These are phyloP conservation scores for Apiotrichum gracile DNA, from an alignment of 1,284 basidiomycete genomes.

Conservation along the genomic window DNA sequence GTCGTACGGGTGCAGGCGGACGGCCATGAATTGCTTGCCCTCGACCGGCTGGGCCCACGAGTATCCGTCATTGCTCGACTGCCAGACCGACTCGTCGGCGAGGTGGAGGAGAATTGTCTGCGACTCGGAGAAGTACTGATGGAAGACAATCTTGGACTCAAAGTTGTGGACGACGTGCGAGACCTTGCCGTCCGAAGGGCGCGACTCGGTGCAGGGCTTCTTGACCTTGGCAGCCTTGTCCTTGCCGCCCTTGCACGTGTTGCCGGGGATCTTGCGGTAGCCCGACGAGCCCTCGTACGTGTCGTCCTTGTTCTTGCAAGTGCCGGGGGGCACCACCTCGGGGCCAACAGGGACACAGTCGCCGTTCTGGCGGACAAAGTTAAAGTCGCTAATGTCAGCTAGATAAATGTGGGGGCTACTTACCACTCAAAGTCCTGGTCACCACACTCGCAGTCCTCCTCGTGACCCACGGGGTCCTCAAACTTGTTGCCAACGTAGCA, in stretches of 20 bases:
- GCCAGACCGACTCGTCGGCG: slow-evolving; percentile 73
- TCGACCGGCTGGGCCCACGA: slow-evolving; percentile 69
- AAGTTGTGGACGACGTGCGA: slow-evolving; percentile 57
- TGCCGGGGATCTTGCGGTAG: slow-evolving; percentile 86
- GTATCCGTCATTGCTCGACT: slow-evolving; percentile 91
- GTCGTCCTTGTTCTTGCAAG: slow-evolving; percentile 60
- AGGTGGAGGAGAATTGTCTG: slow-evolving; percentile 81
- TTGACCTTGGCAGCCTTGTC: slow-evolving; percentile 62
- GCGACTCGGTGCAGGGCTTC: slow-evolving; percentile 56
- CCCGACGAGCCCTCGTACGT: slow-evolving; percentile 84
- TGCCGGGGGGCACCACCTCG: slow-evolving; percentile 73
- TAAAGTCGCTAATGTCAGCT: slow-evolving; percentile 33
- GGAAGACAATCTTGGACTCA: slow-evolving; percentile 61
- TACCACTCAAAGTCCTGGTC: slow-evolving; percentile 92
- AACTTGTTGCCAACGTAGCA: slow-evolving; percentile 94
- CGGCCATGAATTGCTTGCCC: slow-evolving; percentile 64
- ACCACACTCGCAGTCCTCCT: slow-evolving; percentile 76
- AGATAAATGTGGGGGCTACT: slow-evolving; percentile 20
- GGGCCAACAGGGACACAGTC: slow-evolving; percentile 75
- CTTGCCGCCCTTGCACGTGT: slow-evolving; percentile 64
- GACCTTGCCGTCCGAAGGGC: slow-evolving; percentile 65
- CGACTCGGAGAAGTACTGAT: slow-evolving; percentile 58
- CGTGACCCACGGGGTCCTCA: slow-evolving; percentile 71
- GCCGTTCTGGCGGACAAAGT: slow-evolving; percentile 55
- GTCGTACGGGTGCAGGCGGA: slow-evolving; percentile 78